phyloP scores from a whole-genome alignment of 73 alveolate genomes.

The Paramecium biaurelia region DNA sequence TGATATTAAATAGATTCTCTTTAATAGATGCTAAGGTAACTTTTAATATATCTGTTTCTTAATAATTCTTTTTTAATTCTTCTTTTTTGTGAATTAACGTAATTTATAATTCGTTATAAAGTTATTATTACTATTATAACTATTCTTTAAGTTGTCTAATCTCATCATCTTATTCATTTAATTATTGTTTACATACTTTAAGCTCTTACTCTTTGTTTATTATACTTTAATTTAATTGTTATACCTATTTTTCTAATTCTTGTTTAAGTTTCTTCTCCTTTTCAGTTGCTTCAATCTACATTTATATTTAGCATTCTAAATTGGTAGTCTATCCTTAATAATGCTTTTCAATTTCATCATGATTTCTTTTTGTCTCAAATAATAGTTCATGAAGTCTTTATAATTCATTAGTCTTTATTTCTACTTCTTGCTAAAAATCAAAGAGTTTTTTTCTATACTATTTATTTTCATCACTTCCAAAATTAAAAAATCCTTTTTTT shows the following conservation, averaged over 20 bases:
- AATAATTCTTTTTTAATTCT: constrained; percentile 4
- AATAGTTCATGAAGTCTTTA: background rate
- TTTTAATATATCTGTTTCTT: constrained; percentile 10
- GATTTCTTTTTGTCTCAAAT: background rate
- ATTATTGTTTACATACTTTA: background rate
- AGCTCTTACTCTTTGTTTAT: background rate
- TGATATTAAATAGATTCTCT: background rate
- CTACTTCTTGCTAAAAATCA: background rate
- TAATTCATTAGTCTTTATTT: background rate
- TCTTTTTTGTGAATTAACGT: background rate
- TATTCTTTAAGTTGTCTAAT: background rate
- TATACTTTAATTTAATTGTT: background rate
- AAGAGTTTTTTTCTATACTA: background rate
- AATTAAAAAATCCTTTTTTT: background rate
- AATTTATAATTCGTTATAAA: background rate
- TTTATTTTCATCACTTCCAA: background rate
- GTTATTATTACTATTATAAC: background rate
- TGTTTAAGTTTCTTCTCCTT: background rate
- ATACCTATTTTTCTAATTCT: background rate
- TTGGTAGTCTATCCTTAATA: background rate
- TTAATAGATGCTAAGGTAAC: background rate
- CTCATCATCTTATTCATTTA: background rate
- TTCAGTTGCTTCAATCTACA: background rate
- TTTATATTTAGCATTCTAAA: background rate
- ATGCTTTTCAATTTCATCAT: background rate